A percentile compares a stretch with the other conserved stretches of the same genome.
These are phyloP conservation scores for Stromatinia cepivora DNA, from an alignment of 2,329 filamentous ascomycete species.

Conservation along the genomic window DNA sequence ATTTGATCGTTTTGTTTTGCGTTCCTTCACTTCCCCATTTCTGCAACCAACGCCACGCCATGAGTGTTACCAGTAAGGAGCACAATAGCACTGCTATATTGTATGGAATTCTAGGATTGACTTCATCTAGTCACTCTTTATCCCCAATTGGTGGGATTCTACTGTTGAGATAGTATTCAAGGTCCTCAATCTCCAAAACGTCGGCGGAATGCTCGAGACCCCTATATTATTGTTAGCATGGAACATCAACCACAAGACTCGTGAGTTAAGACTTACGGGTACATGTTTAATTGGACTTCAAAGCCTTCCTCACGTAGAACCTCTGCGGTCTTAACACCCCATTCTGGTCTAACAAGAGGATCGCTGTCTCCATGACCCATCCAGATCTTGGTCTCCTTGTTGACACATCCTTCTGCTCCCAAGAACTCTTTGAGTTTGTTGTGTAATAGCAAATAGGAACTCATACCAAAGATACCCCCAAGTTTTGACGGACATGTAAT, in stretches of 20 bases:
- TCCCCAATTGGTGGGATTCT: conserved; percentile 48
- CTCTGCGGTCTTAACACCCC: conserved; percentile 68
- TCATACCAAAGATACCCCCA: conserved; percentile 85
- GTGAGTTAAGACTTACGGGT: conserved; percentile 55
- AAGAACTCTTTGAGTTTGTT: conserved; percentile 61
- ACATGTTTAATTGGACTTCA: conserved; percentile 73
- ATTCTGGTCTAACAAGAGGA: conserved; percentile 66
- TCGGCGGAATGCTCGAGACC: conserved; percentile 75
- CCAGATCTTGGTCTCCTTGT: conserved; percentile 78
- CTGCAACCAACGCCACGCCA: conserved; percentile 12
- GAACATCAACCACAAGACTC: neutral
- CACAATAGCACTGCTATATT: conserved; percentile 17
- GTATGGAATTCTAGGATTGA: neutral
- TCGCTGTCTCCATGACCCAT: conserved; percentile 87
- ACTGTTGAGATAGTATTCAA: conserved; percentile 61
- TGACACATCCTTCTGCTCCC: conserved; percentile 54
- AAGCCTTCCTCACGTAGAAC: conserved; percentile 68
- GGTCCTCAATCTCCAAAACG: conserved; percentile 75
- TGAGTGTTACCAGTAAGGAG: conserved; percentile 1
- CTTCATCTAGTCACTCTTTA: conserved; percentile 35
- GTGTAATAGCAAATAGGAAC: conserved; percentile 75
- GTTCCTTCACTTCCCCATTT: neutral
- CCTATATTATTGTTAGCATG: conserved; percentile 43
- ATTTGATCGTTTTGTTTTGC: neutral
- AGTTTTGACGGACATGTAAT: conserved; percentile 72